Percentiles rank a stretch among this genome's conserved stretches.
These are phyloP conservation scores for Penicillium sp. DNA, from an alignment of 2,329 filamentous ascomycete species.

Conservation along the genomic window DNA sequence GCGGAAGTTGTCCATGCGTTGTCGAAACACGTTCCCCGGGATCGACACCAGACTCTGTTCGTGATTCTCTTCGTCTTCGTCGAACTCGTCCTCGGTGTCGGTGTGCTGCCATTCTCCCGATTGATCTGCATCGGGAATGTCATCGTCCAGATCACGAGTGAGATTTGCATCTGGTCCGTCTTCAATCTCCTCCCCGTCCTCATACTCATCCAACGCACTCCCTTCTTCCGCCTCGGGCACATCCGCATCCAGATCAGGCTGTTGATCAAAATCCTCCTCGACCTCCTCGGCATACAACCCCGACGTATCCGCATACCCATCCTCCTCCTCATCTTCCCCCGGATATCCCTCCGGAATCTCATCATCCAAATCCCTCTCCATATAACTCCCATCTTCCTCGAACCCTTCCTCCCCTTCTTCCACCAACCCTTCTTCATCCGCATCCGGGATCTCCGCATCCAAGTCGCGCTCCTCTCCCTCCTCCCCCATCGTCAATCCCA, in stretches of 20 bases:
- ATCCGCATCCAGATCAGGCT: conserved; percentile 52
- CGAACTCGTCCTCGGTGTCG: conserved; percentile 62
- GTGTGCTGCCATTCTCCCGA: conserved; percentile 68
- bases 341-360: conserved; percentile 62
- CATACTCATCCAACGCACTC: conserved; percentile 64
- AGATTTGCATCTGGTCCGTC: background rate
- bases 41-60: background rate
- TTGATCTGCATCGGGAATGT: conserved; percentile 29
- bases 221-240: conserved; percentile 54
- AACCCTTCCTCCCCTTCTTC: conserved; percentile 44
- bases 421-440: conserved; percentile 32
- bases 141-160: too few species aligned
- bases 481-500: conserved; percentile 21
- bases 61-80: conserved; percentile 37
- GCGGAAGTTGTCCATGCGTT: conserved; percentile 26
- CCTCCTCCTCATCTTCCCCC: conserved; percentile 39
- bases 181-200: conserved; percentile 49
- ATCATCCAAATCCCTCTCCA: conserved; percentile 63
- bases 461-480: conserved; percentile 41
- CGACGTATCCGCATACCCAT: conserved; percentile 37
- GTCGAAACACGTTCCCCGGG: conserved; percentile 12
- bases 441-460: conserved; percentile 43
- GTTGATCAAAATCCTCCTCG: conserved; percentile 40
- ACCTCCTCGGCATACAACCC: conserved; percentile 21
- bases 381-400: conserved; percentile 43